Evolutionary conservation across 2,329 filamentous ascomycete genomes (phyloP).

Genomic region (Pseudopithomyces maydicus): DNA sequence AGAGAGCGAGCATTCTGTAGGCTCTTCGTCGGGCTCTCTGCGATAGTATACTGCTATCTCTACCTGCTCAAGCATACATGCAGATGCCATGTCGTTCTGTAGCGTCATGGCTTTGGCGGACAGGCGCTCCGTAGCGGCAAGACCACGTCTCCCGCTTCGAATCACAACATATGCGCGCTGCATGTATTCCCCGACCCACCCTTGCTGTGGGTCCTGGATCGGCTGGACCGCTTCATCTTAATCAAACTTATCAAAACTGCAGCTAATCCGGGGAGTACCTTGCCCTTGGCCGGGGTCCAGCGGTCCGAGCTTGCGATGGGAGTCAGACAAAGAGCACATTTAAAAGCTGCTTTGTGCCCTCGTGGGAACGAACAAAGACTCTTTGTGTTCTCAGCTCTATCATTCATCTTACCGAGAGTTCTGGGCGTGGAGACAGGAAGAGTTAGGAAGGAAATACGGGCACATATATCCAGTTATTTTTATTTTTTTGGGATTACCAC

Average conservation of each 20-base stretch:
- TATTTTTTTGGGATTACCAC: not conserved
- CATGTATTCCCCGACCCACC: conserved; percentile 9
- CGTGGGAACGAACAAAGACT: not conserved
- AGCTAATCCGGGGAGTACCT: conserved; percentile 34
- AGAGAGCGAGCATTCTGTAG: not conserved
- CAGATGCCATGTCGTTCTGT: not conserved
- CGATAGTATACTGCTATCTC: no score
- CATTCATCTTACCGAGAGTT: not conserved
- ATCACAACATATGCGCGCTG: conserved; percentile 7
- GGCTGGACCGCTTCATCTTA: conserved; percentile 24
- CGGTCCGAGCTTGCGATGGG: conserved; percentile 15
- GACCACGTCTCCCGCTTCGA: conserved; percentile 7
- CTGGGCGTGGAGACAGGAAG: not conserved
- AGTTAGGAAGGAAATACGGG: not conserved
- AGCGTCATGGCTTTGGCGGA: not conserved
- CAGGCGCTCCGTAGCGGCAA: not conserved
- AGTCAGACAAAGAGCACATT: conserved; percentile 11
- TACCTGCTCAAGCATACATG: not conserved
- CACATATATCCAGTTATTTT: not conserved
- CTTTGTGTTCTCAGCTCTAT: not conserved
- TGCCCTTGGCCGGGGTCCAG: conserved; percentile 17
- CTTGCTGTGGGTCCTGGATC: conserved; percentile 11
- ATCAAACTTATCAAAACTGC: conserved; percentile 29
- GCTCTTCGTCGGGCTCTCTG: no score
- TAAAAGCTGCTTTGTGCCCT: conserved; percentile 11